Evolutionary conservation across 768 basidiomycete genomes (phyloP), one percentile per base, ranked within the genome.

Genomic region (Naematelia encephala): DNA sequence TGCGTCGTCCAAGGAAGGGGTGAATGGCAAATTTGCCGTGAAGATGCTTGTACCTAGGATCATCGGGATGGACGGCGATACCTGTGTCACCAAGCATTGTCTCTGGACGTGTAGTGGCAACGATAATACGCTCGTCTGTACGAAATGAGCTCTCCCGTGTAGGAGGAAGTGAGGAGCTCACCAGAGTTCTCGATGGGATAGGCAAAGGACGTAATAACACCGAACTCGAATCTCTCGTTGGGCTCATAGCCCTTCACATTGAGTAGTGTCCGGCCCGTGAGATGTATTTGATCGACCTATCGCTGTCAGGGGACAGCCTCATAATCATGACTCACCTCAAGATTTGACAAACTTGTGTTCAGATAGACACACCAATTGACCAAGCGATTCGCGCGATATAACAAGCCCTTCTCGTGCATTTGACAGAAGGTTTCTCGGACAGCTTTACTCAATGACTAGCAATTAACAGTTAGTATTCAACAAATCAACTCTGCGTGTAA

Each of bases 1-100:
- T 80, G 14, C 85, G 84, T 47, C 96, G 86, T 59, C 85, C 78
- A 49, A 94, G 78, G 81, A 99, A 97, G 0, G 96, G 96, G 75
- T 98, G 92, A 0, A 80, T 78, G 34, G 83, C 91, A 69, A 86
- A 92, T 81, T 92, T 97, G 54, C 93, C 96, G 63, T 92, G 91
- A 5, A 99, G 86, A 69, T 96, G 94, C 83, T 82, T 92, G 80
- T 97, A 97, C 12, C 94, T 85, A 8, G 83, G 79, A 75, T 98
- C 94, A 59, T 93, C 84, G 1, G 92, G 93, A 78, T 99, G 94
- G 0, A 98, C 90, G 26, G 96, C 96, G 22, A 99, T 87, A 25
- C 90, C 96, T 1, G 92, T 91, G 82, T 98, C 96, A 30, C 96
- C 96, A 0, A 99, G 82, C 90, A 98, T 94, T 0, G 96, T 97